Evolutionary conservation across 2,329 filamentous ascomycete species (phyloP).

Genomic region (Claviceps sp.): DNA sequence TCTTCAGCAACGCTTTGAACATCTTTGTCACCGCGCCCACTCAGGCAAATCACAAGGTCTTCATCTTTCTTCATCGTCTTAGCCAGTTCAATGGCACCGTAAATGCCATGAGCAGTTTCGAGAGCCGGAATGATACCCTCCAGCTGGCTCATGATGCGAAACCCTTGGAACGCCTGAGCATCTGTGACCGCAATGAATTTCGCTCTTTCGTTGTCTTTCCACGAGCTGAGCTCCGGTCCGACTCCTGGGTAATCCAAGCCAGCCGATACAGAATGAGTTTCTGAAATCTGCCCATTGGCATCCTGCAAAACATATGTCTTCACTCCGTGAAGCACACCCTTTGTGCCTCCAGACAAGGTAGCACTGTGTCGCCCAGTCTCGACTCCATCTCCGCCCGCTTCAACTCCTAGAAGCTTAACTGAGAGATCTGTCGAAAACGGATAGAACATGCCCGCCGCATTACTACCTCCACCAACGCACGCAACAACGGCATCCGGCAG

Average conservation of each 20-base stretch:
- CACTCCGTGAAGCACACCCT: constrained; percentile 91
- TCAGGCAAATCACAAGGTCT: constrained; percentile 88
- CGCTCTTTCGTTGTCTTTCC: constrained; percentile 84
- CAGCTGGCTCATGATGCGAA: constrained; percentile 69
- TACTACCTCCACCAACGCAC: constrained; percentile 89
- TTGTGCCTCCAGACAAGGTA: constrained; percentile 71
- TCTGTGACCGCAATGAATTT: constrained; percentile 87
- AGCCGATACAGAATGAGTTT: constrained; percentile 93
- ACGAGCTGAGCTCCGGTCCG: constrained; percentile 77
- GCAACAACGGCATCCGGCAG: constrained; percentile 93
- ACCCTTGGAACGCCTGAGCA: constrained; percentile 76
- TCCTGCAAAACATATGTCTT: constrained; percentile 93
- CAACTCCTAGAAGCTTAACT: constrained; percentile 84
- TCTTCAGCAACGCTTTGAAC: constrained; percentile 96
- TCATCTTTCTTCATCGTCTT: constrained; percentile 83
- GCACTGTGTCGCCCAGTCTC: constrained; percentile 78
- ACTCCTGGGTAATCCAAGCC: constrained; percentile 96
- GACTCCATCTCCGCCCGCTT: constrained; percentile 86
- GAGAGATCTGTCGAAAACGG: constrained; percentile 76
- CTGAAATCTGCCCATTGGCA: constrained; percentile 79
- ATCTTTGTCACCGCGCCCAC: constrained; percentile 92
- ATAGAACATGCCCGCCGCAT: constrained; percentile 96
- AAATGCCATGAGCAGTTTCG: constrained; percentile 87
- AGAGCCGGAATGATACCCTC: constrained; percentile 96
- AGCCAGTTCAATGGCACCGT: constrained; percentile 74